These are phyloP conservation scores for Gracilaria vermiculophylla DNA, from an alignment of 23 red algal genomes.

Conservation along the genomic window DNA sequence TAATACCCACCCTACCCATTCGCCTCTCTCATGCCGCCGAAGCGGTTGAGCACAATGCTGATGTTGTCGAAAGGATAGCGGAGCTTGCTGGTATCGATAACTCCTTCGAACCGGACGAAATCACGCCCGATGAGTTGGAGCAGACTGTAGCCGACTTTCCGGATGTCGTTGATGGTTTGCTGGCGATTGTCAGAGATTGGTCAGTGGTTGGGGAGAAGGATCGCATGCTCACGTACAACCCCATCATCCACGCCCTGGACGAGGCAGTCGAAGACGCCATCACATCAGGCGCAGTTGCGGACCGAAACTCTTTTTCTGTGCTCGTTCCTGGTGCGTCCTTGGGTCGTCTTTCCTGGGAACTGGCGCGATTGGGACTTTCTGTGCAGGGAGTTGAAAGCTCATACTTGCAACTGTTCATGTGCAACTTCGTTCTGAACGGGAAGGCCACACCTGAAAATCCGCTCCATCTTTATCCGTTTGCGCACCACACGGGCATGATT, in stretches of 20 bases:
- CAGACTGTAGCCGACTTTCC: slow-evolving; percentile 68
- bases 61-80: slow-evolving; percentile 58
- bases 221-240: slow-evolving; percentile 49
- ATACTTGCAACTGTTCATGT: slow-evolving; percentile 65
- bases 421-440: slow-evolving; percentile 77
- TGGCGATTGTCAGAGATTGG: slow-evolving; percentile 77
- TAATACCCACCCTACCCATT: slow-evolving; percentile 53
- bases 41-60: slow-evolving; percentile 67
- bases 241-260: slow-evolving; percentile 41
- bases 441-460: slow-evolving; percentile 35
- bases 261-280: slow-evolving; percentile 57
- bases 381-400: slow-evolving; percentile 78
- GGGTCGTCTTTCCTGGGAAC: slow-evolving; percentile 80
- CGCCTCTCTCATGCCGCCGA: slow-evolving; percentile 66
- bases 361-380: slow-evolving; percentile 63
- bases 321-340: slow-evolving; percentile 69
- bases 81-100: slow-evolving; percentile 36
- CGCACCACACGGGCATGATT: slow-evolving; percentile 72
- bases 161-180: slow-evolving; percentile 58
- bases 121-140: slow-evolving; percentile 8
- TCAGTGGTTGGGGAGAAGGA: slow-evolving; percentile 47
- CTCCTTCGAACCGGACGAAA: slow-evolving; percentile 31
- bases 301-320: slow-evolving; percentile 52
- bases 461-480: slow-evolving; percentile 74
- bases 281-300: slow-evolving; percentile 3